Evolutionary conservation across 768 basidiomycete genomes (phyloP).

Genomic region (Boletus subparvulus): DNA sequence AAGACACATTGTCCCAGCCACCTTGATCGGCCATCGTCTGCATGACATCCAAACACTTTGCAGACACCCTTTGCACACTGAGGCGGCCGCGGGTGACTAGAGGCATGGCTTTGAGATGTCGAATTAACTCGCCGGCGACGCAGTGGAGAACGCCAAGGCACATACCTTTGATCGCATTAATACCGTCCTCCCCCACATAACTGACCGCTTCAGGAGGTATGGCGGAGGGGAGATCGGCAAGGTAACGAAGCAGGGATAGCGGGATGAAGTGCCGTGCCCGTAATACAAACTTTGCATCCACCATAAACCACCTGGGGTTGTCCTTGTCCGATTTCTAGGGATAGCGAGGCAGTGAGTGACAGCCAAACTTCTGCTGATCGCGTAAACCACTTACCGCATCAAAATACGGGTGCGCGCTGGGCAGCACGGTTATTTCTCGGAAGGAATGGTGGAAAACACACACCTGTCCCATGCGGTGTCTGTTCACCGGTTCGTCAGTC

Average conservation of each 20-base stretch:
- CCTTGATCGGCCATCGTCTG: slow-evolving; percentile 62
- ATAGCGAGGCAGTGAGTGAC: not conserved
- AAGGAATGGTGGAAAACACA: slow-evolving; percentile 24
- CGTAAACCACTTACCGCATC: slow-evolving; percentile 52
- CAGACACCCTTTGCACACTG: slow-evolving; percentile 80
- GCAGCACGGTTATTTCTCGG: slow-evolving; percentile 8
- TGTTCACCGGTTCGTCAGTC: slow-evolving; percentile 31
- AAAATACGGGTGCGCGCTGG: slow-evolving; percentile 74
- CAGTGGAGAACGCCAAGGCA: slow-evolving; percentile 7
- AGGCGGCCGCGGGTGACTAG: slow-evolving; percentile 78
- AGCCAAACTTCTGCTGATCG: not conserved
- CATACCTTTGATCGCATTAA: slow-evolving; percentile 63
- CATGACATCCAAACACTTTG: slow-evolving; percentile 64
- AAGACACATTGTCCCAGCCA: slow-evolving; percentile 66
- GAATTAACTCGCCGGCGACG: not conserved
- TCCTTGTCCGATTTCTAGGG: slow-evolving; percentile 72
- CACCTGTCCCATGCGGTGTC: slow-evolving; percentile 91
- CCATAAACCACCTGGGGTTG: slow-evolving; percentile 92
- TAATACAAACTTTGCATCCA: slow-evolving; percentile 67
- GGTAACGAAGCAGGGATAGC: slow-evolving; percentile 65
- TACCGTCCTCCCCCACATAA: slow-evolving; percentile 65
- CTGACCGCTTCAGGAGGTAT: slow-evolving; percentile 52
- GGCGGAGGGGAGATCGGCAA: slow-evolving; percentile 44
- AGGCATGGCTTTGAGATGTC: slow-evolving; percentile 58
- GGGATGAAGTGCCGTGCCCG: slow-evolving; percentile 75